Conservation (phyloP, 192 early-diverging fungal genomes). For the Thamnidium elegans region DNA sequence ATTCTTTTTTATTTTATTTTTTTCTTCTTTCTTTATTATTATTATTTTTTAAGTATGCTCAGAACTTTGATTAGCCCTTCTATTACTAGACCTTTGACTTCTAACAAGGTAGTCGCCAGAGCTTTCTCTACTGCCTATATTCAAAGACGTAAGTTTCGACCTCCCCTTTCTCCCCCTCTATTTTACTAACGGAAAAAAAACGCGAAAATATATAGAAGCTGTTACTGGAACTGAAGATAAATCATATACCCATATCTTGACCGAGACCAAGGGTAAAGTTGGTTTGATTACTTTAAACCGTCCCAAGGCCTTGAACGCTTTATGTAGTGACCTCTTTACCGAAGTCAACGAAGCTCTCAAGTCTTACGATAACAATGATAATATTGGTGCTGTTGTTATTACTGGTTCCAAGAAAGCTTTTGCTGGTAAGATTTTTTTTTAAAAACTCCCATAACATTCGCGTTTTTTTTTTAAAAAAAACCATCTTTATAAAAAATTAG, state of each 20-base stretch:
- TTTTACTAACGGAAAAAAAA: background rate
- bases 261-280: conserved; percentile 75
- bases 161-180: background rate
- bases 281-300: conserved; percentile 90
- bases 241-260: conserved; percentile 51
- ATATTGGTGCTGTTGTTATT: conserved; percentile 88
- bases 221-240: conserved; percentile 1
- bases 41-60: conserved; percentile 18
- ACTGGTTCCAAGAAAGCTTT: conserved; percentile 96
- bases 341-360: conserved; percentile 89
- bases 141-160: conserved; percentile 22
- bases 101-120: conserved; percentile 16
- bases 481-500: conserved; percentile 24
- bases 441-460: background rate
- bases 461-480: background rate
- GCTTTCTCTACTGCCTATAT: conserved; percentile 30
- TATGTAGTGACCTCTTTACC: conserved; percentile 86
- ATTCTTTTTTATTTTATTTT: background rate
- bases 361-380: conserved; percentile 70
- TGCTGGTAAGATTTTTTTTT: conserved; percentile 86
- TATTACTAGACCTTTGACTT: conserved; percentile 32
- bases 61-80: conserved; percentile 22
- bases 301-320: conserved; percentile 95
- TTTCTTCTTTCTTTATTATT: background rate
- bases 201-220: conserved; percentile 9